Evolutionary conservation across 2,329 filamentous ascomycete species (phyloP).

Genomic region (Chrysoporthe cubensis): DNA sequence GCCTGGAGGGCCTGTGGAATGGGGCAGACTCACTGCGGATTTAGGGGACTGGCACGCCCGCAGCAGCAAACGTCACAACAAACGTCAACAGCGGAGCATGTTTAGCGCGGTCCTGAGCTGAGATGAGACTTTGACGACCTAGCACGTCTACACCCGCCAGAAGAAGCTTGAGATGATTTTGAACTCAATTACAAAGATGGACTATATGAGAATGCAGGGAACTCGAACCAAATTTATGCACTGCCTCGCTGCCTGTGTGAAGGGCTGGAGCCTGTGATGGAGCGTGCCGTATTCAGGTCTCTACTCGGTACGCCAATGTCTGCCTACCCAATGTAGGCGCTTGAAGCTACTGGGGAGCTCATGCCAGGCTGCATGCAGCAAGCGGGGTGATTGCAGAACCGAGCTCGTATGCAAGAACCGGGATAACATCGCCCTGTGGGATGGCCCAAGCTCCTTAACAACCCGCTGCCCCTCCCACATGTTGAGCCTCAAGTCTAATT

Average conservation of each 20-base stretch:
- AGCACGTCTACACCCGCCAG: not conserved
- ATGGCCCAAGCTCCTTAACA: not conserved
- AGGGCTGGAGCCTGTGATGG: no score
- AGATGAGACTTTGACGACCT: not conserved
- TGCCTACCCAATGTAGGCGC: not conserved
- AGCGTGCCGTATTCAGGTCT: no score
- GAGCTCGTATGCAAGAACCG: not conserved
- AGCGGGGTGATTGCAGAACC: not conserved
- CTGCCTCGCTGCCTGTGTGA: no score
- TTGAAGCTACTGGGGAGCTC: not conserved
- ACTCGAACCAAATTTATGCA: no score
- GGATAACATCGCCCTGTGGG: not conserved
- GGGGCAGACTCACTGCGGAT: no score
- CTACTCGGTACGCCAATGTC: no score
- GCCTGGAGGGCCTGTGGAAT: not conserved
- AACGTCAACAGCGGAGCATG: not conserved
- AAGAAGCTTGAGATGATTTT: not conserved
- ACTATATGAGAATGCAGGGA: not conserved
- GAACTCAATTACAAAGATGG: not conserved
- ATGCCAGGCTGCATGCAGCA: not conserved
- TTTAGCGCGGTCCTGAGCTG: not conserved
- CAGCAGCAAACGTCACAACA: not conserved
- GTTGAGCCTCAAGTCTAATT: constrained; percentile 8
- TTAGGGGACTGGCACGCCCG: not conserved
- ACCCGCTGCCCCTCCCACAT: not conserved